phyloP scores from a whole-genome alignment of 2,329 filamentous ascomycete genomes.

The Ilyonectria sp. region DNA sequence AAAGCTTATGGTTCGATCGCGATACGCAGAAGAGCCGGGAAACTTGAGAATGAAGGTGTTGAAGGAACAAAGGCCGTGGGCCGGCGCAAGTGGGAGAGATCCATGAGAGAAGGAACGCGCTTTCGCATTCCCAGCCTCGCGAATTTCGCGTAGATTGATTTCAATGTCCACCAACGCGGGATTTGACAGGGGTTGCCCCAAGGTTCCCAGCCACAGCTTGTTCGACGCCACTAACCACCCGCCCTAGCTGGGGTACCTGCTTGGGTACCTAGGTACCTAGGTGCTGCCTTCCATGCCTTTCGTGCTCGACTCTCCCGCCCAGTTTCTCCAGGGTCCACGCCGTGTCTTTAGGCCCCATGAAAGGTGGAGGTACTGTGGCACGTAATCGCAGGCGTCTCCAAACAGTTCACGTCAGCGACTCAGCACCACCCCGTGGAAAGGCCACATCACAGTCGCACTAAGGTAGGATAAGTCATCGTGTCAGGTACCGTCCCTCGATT shows the following conservation, averaged over 20 bases:
- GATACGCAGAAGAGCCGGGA: not conserved
- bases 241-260: not conserved
- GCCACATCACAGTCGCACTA: constrained; percentile 29
- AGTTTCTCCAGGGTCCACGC: not conserved
- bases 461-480: constrained; percentile 11
- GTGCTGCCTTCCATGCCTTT: not conserved
- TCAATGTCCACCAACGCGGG: not conserved
- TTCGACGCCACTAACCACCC: not conserved
- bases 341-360: not conserved
- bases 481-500: not conserved
- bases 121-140: constrained; percentile 32
- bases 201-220: not conserved
- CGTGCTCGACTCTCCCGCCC: not conserved
- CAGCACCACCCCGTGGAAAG: constrained; percentile 16
- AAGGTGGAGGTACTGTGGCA: constrained; percentile 19
- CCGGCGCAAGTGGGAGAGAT: constrained; percentile 3
- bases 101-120: constrained; percentile 25
- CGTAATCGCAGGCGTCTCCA: constrained; percentile 18
- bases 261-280: not conserved
- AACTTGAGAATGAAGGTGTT: not conserved
- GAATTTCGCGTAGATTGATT: constrained; percentile 28
- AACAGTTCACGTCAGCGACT: constrained; percentile 23
- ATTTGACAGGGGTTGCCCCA: not conserved
- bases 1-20: not conserved
- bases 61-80: not conserved